phyloP scores from a whole-genome alignment of 768 basidiomycete genomes.

The Chlorophyllum brunneum region DNA sequence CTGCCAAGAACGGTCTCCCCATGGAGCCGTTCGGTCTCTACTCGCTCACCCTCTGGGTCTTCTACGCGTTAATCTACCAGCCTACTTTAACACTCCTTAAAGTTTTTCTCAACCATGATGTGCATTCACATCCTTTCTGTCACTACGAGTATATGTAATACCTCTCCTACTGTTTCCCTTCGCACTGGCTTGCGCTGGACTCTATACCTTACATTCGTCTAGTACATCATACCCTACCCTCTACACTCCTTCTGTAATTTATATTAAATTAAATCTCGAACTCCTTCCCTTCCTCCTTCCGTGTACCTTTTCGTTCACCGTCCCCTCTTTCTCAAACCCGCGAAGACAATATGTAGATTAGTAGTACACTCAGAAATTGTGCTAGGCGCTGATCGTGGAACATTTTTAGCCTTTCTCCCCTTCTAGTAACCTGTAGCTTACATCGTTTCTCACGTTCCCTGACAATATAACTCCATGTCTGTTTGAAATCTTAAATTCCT shows the following conservation, averaged over 20 bases:
- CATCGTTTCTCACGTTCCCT: too few species aligned
- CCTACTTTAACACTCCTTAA: slow-evolving; percentile 4
- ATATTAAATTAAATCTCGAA: slow-evolving; percentile 11
- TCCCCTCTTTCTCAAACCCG: background rate
- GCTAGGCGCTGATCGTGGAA: too few species aligned
- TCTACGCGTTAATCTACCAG: slow-evolving; percentile 9
- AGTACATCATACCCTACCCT: background rate
- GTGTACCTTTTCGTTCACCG: background rate
- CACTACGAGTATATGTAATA: slow-evolving; percentile 14
- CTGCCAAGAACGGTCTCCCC: background rate
- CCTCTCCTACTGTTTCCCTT: background rate
- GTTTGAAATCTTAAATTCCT: too few species aligned
- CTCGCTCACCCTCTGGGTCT: slow-evolving; percentile 8
- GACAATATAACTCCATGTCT: too few species aligned
- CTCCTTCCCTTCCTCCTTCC: slow-evolving; percentile 5
- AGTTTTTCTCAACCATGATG: slow-evolving; percentile 4
- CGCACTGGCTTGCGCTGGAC: slow-evolving; percentile 6
- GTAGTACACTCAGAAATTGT: too few species aligned
- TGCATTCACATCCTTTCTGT: slow-evolving; percentile 12
- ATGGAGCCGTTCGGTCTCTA: slow-evolving; percentile 3
- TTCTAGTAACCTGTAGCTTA: too few species aligned
- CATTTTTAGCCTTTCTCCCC: too few species aligned
- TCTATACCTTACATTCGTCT: slow-evolving; percentile 5
- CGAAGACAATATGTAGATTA: too few species aligned
- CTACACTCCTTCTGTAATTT: slow-evolving; percentile 6